Conservation (phyloP, 257 asterid species). For the Jacaranda mimosifolia region DNA sequence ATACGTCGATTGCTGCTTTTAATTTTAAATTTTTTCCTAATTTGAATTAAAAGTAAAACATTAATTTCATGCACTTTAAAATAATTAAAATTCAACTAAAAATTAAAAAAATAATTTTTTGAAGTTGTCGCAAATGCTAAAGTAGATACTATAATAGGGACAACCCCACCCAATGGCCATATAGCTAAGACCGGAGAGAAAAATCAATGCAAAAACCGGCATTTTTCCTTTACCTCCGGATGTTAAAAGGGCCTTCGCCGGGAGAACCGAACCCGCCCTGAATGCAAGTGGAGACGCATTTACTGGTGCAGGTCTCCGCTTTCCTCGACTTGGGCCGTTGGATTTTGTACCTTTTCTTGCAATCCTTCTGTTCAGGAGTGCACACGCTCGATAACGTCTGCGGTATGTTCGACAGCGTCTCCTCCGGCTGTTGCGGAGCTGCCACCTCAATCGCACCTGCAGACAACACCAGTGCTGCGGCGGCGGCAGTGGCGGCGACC, state of each 20-base stretch:
- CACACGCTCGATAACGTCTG: conserved; percentile 78
- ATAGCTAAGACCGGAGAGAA: not conserved
- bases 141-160: no score
- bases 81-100: no score
- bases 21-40: no score
- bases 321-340: conserved; percentile 85
- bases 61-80: no score
- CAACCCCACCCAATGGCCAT: no score
- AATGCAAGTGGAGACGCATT: conserved; percentile 81
- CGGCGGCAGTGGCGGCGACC: conserved; percentile 39
- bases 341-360: conserved; percentile 67
- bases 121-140: no score
- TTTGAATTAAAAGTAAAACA: no score
- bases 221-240: conserved; percentile 55
- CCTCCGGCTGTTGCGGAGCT: conserved; percentile 58
- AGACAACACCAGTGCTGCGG: conserved; percentile 49
- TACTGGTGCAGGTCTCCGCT: conserved; percentile 82
- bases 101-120: no score
- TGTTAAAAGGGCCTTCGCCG: conserved; percentile 93
- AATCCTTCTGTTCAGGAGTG: conserved; percentile 53
- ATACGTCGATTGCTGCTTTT: no score
- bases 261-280: conserved; percentile 89
- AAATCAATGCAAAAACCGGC: not conserved
- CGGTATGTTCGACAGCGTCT: conserved; percentile 80
- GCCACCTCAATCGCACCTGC: conserved; percentile 57